These are phyloP conservation scores for Canariomyces notabilis DNA, from an alignment of 2,329 filamentous ascomycete species.

Conservation along the genomic window DNA sequence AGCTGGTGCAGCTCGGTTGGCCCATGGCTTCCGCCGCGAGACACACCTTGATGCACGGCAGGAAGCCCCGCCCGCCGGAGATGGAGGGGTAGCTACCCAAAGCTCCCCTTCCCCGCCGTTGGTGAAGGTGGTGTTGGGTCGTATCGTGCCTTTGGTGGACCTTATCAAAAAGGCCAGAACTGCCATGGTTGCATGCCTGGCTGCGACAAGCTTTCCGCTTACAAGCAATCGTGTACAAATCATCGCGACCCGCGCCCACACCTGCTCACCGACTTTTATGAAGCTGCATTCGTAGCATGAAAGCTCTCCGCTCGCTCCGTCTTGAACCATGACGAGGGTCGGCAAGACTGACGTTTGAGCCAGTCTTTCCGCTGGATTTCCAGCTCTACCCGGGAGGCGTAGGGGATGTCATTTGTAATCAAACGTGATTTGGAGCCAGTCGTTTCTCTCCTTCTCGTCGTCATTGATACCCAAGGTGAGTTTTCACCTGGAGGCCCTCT, in stretches of 20 bases:
- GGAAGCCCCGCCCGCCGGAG: constrained; percentile 10
- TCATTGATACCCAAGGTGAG: background rate
- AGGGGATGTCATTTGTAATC: background rate
- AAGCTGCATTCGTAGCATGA: constrained; percentile 11
- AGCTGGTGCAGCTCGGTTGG: constrained; percentile 17
- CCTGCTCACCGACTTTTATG: constrained; percentile 21
- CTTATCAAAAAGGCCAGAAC: constrained; percentile 13
- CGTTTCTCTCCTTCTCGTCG: background rate
- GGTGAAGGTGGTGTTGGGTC: constrained; percentile 13
- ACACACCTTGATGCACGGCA: constrained; percentile 12
- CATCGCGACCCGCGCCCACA: constrained; percentile 6
- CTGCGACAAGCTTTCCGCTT: constrained; percentile 3
- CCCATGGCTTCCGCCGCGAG: constrained; percentile 12
- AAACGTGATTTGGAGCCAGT: background rate
- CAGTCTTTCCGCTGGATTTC: background rate
- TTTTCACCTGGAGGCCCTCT: background rate
- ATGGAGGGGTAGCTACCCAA: constrained; percentile 13
- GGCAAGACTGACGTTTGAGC: background rate
- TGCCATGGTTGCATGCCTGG: constrained; percentile 1
- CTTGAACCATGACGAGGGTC: constrained; percentile 1
- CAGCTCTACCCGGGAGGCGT: background rate
- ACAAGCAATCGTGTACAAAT: constrained; percentile 16
- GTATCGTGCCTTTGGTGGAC: constrained; percentile 15
- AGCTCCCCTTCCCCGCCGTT: background rate
- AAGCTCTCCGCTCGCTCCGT: constrained; percentile 3